These are phyloP conservation scores for Mucor lusitanicus DNA, from an alignment of 371 early-diverging fungal species.

Conservation along the genomic window DNA sequence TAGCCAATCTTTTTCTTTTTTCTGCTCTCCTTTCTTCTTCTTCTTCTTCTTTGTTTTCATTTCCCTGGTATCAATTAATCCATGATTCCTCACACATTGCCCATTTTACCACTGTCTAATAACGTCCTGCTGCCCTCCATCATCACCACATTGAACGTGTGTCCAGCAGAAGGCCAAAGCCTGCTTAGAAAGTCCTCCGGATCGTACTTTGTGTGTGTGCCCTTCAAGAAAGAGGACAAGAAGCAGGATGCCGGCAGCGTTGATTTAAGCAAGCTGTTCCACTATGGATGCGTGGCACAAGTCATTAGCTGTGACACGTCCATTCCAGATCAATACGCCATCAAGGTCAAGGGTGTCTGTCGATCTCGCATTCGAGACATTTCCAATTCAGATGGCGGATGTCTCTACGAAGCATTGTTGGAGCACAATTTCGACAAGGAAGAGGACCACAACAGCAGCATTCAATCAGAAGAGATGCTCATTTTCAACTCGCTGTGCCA, in stretches of 20 bases:
- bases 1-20: background rate
- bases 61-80: background rate
- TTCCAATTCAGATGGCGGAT: slow-evolving; percentile 10
- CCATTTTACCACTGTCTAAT: slow-evolving; percentile 29
- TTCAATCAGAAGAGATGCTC: background rate
- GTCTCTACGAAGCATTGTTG: slow-evolving; percentile 14
- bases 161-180: slow-evolving; percentile 16
- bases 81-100: slow-evolving; percentile 13
- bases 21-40: background rate
- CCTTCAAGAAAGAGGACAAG: background rate
- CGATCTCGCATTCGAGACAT: slow-evolving; percentile 34
- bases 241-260: background rate
- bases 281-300: slow-evolving; percentile 33
- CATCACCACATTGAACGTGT: slow-evolving; percentile 18
- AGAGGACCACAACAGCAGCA: too few species aligned
- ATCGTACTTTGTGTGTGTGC: slow-evolving; percentile 32
- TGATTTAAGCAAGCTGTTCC: slow-evolving; percentile 19
- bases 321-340: slow-evolving; percentile 19
- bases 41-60: background rate
- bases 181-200: background rate
- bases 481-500: slow-evolving; percentile 53
- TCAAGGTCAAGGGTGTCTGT: slow-evolving; percentile 40
- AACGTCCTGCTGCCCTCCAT: slow-evolving; percentile 38
- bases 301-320: slow-evolving; percentile 23
- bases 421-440: slow-evolving; percentile 13